Base-by-base conservation (phyloP, 2,329 filamentous ascomycete genomes). In the Botrytis fragariae region DNA sequence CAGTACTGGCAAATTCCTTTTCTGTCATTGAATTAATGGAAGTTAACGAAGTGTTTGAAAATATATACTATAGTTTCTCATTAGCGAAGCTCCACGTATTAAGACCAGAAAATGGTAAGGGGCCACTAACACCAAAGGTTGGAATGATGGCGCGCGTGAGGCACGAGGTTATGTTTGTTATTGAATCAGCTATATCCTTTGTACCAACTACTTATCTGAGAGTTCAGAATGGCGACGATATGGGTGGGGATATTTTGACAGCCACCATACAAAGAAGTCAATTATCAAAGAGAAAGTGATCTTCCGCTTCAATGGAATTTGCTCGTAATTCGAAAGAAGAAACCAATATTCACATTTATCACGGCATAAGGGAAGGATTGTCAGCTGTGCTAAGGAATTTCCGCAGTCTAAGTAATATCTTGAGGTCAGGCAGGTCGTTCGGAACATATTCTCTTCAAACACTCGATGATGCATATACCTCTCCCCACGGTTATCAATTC, bases 41-140 rank as follows among this genome's bases (percentile, higher is more conserved):
- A 6, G 54, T 18, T 18, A 29, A 0, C 14, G 54, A n/a, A 29
- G n/a, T 29, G 14, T 29, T 57, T 57, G 54, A 20, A 18, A 20
- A 29, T 57, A 57, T 57, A 29, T 57, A 57, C 6, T 4, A 57
- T 57, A 4, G 6, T 29, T 57, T n/a, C 6, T 32, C 16, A 29
- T n/a, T 57, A 14, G 48, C 48, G 22, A 51, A 6, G 48, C 48
- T 14, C 48, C 48, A 51, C 25, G 6, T 51, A 3, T 51, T 0
- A 9, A 51, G 45, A n/a, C 48, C 48, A 51, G 14, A 51, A 22
- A 51, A 51, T 51, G 10, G 10, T n/a, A 51, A 51, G 22, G 25
- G 9, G 14, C 10, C 48, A 51, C 25, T 6, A 1, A 12, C 0
- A n/a, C 22, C 14, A 51, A 4, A n/a, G 22, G 4, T 3, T 3